phyloP scores from a whole-genome alignment of 495 filamentous ascomycete species.

The Penicillium angulare region DNA sequence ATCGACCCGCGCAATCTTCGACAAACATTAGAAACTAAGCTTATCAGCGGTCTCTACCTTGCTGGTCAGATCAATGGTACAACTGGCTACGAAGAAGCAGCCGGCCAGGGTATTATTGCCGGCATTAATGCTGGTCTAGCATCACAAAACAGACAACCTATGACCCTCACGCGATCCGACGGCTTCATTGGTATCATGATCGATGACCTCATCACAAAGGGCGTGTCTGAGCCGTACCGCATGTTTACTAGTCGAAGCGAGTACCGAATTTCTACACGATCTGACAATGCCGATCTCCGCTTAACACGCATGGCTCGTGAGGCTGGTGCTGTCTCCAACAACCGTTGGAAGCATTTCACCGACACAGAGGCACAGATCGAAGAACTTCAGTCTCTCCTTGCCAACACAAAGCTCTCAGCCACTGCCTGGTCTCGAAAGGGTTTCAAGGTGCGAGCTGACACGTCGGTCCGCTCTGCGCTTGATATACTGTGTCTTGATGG shows the following conservation, averaged over 20 bases:
- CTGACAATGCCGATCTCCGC: slow-evolving; percentile 90
- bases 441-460: slow-evolving; percentile 61
- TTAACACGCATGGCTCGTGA: slow-evolving; percentile 75
- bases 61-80: slow-evolving; percentile 98
- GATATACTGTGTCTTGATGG: slow-evolving; percentile 69
- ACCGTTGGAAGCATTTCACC: slow-evolving; percentile 70
- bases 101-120: slow-evolving; percentile 88
- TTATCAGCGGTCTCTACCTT: slow-evolving; percentile 84
- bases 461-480: slow-evolving; percentile 61
- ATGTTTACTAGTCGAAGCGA: slow-evolving; percentile 98
- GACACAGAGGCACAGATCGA: slow-evolving; percentile 61
- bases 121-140: slow-evolving; percentile 89
- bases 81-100: slow-evolving; percentile 96
- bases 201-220: slow-evolving; percentile 96
- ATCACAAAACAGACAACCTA: slow-evolving; percentile 58
- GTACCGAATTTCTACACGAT: slow-evolving; percentile 85
- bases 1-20: slow-evolving; percentile 87
- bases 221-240: slow-evolving; percentile 93
- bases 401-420: slow-evolving; percentile 50
- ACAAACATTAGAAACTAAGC: slow-evolving; percentile 88
- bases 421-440: slow-evolving; percentile 67
- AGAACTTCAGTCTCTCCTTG: slow-evolving; percentile 60
- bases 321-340: slow-evolving; percentile 75
- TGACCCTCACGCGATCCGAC: slow-evolving; percentile 77
- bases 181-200: slow-evolving; percentile 99